Conservation (phyloP, 2,329 filamentous ascomycete species). For the Apiospora rasikravindrae region DNA sequence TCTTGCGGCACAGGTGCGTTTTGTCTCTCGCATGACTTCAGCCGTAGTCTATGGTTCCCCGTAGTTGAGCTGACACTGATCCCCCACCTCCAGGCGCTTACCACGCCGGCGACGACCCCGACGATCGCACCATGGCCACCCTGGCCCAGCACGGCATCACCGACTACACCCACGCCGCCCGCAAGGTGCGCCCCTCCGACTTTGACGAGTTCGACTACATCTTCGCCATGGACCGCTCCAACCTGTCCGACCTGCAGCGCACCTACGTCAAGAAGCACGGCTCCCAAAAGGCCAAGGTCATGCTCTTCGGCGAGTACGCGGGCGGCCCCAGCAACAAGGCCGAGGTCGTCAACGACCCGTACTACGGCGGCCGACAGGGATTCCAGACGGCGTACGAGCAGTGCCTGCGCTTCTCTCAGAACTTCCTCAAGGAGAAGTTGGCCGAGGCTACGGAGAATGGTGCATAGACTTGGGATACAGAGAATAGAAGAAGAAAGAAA, state of each 20-base stretch:
- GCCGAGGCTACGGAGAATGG: background rate
- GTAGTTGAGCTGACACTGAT: background rate
- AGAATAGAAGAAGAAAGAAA: background rate
- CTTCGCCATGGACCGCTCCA: slow-evolving; percentile 90
- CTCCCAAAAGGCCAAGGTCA: slow-evolving; percentile 64
- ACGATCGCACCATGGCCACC: slow-evolving; percentile 82
- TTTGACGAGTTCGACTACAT: slow-evolving; percentile 91
- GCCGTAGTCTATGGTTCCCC: too few species aligned
- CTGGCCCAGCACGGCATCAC: slow-evolving; percentile 76
- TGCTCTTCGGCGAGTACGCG: slow-evolving; percentile 85
- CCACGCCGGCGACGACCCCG: slow-evolving; percentile 77
- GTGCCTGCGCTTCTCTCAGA: slow-evolving; percentile 75
- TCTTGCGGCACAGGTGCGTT: slow-evolving; percentile 89
- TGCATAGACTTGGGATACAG: background rate
- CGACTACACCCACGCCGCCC: slow-evolving; percentile 77
- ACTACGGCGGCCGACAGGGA: slow-evolving; percentile 84
- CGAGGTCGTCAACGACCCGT: slow-evolving; percentile 85
- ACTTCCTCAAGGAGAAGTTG: slow-evolving; percentile 66
- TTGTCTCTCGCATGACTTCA: too few species aligned
- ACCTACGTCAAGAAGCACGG: slow-evolving; percentile 59
- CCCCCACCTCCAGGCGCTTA: slow-evolving; percentile 67
- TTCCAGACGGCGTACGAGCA: slow-evolving; percentile 90
- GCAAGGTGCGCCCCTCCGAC: slow-evolving; percentile 74
- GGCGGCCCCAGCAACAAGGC: slow-evolving; percentile 58
- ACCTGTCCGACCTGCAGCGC: slow-evolving; percentile 72